Conservation (phyloP, 2,329 filamentous ascomycete species). For the Colletotrichum somersetense region DNA sequence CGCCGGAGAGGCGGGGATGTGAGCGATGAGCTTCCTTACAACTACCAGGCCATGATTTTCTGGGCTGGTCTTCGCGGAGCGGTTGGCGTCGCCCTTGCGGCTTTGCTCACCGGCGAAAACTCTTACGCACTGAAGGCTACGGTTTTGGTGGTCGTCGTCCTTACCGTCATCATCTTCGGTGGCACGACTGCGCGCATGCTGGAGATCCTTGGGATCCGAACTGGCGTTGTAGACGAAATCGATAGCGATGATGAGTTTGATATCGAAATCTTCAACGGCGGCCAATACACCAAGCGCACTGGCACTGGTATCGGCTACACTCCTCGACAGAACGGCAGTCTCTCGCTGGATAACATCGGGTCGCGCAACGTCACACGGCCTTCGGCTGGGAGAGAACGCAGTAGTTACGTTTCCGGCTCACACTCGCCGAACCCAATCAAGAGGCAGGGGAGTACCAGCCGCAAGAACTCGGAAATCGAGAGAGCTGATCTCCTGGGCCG, state of each 20-base stretch:
- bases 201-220: constrained; percentile 96
- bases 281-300: constrained; percentile 84
- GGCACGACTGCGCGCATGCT: constrained; percentile 98
- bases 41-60: constrained; percentile 99
- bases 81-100: constrained; percentile 93
- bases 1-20: constrained; percentile 79
- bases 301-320: constrained; percentile 82
- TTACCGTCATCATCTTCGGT: constrained; percentile 98
- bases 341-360: constrained; percentile 67
- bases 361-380: constrained; percentile 41
- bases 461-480: constrained; percentile 66
- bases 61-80: constrained; percentile 97
- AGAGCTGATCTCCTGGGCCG: constrained; percentile 68
- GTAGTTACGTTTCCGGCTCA: constrained; percentile 67
- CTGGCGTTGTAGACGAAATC: constrained; percentile 95
- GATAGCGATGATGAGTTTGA: constrained; percentile 99
- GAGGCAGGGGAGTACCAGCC: constrained; percentile 63
- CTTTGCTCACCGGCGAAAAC: constrained; percentile 86
- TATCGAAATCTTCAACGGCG: constrained; percentile 81
- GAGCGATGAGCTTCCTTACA: constrained; percentile 90
- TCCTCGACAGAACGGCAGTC: constrained; percentile 74
- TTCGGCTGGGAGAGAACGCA: constrained; percentile 43
- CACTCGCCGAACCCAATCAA: constrained; percentile 60
- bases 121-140: constrained; percentile 88
- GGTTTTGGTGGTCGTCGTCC: constrained; percentile 95